These are phyloP conservation scores for Podospora comata DNA, from an alignment of 495 filamentous ascomycete genomes.

Conservation along the genomic window DNA sequence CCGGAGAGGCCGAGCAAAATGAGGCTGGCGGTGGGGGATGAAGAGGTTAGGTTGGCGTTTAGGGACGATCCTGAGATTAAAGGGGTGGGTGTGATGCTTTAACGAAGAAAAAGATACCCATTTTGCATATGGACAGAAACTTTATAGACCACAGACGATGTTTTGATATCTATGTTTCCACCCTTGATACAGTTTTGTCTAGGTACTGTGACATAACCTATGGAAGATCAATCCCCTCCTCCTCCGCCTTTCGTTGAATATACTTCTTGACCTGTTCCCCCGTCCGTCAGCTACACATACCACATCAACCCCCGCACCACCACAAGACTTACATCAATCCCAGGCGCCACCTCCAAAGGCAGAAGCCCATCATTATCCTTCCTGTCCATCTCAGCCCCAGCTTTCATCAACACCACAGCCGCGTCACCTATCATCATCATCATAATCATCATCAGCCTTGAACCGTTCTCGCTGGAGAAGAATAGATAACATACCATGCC, in stretches of 20 bases:
- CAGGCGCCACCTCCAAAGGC: conserved; percentile 81
- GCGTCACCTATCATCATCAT: conserved; percentile 56
- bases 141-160: too few species aligned
- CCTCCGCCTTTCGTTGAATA: conserved; percentile 75
- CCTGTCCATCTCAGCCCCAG: conserved; percentile 79
- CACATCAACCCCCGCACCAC: not conserved
- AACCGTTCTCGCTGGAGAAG: not conserved
- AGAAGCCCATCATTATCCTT: conserved; percentile 67
- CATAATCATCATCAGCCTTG: not conserved
- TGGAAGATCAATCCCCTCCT: conserved; percentile 73
- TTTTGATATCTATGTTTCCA: too few species aligned
- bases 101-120: conserved; percentile 18
- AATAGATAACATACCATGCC: conserved; percentile 58
- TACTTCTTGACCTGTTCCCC: conserved; percentile 62
- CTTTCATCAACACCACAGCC: conserved; percentile 75
- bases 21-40: conserved; percentile 77
- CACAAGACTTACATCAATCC: conserved; percentile 47
- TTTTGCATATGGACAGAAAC: not conserved
- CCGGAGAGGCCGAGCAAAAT: conserved; percentile 86
- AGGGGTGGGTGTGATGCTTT: conserved; percentile 56
- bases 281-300: not conserved
- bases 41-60: conserved; percentile 84
- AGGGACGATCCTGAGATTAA: conserved; percentile 84
- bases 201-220: not conserved
- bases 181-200: too few species aligned